Evolutionary conservation across 202 grass and related monocot species (phyloP).

Genomic region (Setaria viridis): DNA sequence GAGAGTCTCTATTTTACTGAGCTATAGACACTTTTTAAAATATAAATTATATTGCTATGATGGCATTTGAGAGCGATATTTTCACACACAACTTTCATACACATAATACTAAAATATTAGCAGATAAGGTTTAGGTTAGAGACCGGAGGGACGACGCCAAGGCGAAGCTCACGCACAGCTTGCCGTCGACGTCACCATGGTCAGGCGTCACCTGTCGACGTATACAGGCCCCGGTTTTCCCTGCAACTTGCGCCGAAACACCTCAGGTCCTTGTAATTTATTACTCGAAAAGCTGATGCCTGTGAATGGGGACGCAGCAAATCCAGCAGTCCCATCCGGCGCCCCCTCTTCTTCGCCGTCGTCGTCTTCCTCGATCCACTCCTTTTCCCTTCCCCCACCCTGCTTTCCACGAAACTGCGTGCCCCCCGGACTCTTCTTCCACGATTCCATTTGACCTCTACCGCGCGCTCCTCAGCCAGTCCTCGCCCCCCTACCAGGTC

Average conservation of each 20-base stretch:
- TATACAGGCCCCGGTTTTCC: slow-evolving; percentile 3
- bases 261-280: neutral
- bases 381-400: slow-evolving; percentile 6
- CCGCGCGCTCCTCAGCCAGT: slow-evolving; percentile 19
- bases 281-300: neutral
- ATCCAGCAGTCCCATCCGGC: slow-evolving; percentile 26
- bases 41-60: neutral
- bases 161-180: neutral
- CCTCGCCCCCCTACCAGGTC: slow-evolving; percentile 18
- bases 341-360: slow-evolving; percentile 5
- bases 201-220: slow-evolving; percentile 37
- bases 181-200: slow-evolving; percentile 26
- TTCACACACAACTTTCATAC: too few species aligned
- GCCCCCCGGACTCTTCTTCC: slow-evolving; percentile 18
- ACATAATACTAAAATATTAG: neutral
- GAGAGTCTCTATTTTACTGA: too few species aligned
- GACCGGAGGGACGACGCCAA: neutral
- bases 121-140: neutral
- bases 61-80: neutral
- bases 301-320: slow-evolving; percentile 35
- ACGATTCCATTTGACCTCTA: slow-evolving; percentile 37
- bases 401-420: slow-evolving; percentile 53
- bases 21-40: neutral
- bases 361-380: slow-evolving; percentile 51
- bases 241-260: neutral